Evolutionary conservation across 1,284 basidiomycete species (phyloP), one percentile per base, ranked within the genome.

Genomic region (Thelephora terrestris): DNA sequence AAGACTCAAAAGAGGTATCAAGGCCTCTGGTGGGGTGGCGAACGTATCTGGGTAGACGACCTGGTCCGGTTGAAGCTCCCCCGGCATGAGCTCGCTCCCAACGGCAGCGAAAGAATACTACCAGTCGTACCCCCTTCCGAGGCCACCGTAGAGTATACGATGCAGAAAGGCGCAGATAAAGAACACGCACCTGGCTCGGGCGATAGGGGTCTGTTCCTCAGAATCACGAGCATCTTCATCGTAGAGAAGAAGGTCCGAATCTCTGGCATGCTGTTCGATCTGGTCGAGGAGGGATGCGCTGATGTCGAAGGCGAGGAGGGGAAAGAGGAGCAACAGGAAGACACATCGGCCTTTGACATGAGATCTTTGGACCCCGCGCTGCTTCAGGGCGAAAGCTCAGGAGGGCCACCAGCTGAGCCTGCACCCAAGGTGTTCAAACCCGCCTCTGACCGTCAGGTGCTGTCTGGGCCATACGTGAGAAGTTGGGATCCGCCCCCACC

Each of bases 1-100:
- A 57, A 73, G 23, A 66, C 62, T 0, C 79, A 83, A 56, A 71
- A 64, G 34, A 71, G 78, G 35, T 87, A 76, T 61, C 86, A 92
- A 61, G 90, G 90, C 1, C 59, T 92, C 12, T 93, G 87, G 87
- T 88, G 85, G 81, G 91, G 90, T 7, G 76, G 82, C 0, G 91
- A 93, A 61, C 76, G 87, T n/a, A 84, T 93, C 48, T 93, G 90
- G 90, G 68, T 75, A 7, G 85, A 86, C 51, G 90, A 93, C 54
- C 74, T 92, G 47, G 78, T 92, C 21, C 76, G 89, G n/a, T 67
- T 93, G 44, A 85, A 86, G 57, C 63, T 83, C 29, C 73, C 78
- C 1, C 74, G 86, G 27, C 66, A 69, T 32, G 75, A 79, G 52
- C 69, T 89, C 50, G 79, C 80, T 10, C 81, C 83, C 6, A 57